These are phyloP conservation scores for Capsella bursapastoris DNA, from an alignment of 345 rosid species.

Conservation along the genomic window DNA sequence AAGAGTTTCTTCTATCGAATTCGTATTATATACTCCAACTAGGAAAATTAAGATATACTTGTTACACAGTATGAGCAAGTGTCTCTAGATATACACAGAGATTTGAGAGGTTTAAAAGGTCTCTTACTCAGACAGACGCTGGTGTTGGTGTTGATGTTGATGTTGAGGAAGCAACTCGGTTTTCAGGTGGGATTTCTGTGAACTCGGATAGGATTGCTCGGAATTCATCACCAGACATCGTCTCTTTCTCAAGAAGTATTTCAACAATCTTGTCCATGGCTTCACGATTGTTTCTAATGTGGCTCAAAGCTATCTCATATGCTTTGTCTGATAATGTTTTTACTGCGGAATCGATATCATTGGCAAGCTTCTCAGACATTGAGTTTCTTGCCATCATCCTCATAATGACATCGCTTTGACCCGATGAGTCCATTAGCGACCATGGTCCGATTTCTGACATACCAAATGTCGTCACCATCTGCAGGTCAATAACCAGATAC, in stretches of 20 bases:
- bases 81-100: conserved; percentile 36
- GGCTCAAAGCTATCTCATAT: conserved; percentile 73
- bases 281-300: conserved; percentile 89
- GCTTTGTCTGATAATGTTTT: conserved; percentile 82
- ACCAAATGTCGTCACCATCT: conserved; percentile 97
- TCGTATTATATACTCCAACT: conserved; percentile 33
- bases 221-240: conserved; percentile 87
- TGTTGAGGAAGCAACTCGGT: conserved; percentile 68
- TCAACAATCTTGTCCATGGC: conserved; percentile 98
- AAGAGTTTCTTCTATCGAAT: not conserved
- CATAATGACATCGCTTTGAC: conserved; percentile 89
- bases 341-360: conserved; percentile 76
- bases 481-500: conserved; percentile 20
- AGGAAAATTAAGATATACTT: conserved; percentile 17
- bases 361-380: conserved; percentile 96
- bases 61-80: conserved; percentile 30
- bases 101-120: not conserved
- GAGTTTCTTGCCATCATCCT: conserved; percentile 99
- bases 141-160: conserved; percentile 54
- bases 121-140: conserved; percentile 36
- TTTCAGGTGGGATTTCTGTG: conserved; percentile 84
- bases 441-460: conserved; percentile 99
- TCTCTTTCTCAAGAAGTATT: conserved; percentile 88
- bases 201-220: conserved; percentile 91
- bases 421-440: conserved; percentile 85